Base-by-base conservation (phyloP, 148 eudicot genomes). In the Oxyria digyna region DNA sequence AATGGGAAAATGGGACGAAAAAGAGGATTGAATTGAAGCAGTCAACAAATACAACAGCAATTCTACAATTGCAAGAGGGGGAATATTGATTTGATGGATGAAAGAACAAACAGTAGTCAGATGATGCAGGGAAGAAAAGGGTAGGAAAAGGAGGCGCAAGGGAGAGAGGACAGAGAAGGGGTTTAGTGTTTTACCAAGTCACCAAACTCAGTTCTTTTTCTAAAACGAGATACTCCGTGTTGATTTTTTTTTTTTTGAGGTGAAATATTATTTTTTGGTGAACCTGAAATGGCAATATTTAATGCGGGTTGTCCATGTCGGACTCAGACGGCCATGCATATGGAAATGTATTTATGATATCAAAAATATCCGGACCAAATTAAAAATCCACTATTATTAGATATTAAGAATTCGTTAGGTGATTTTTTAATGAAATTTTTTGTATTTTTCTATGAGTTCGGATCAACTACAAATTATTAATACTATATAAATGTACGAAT, bases 141-240 rank as follows among this genome's bases (percentile, higher is more conserved):
- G 50, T 4, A 45, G 50, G 50, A 45, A 45, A 46, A 54, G 62
- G 62, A 24, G 62, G 62, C 62, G 62, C 62, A 54, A 12, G 29
- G 4, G 29, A 26, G 31, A 24, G 38, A 35, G 38, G 6, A n/a
- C n/a, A 6, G 38, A 35, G 14, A 15, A 54, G 31, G 62, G 62
- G 62, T 24, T n/a, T n/a, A n/a, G n/a, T n/a, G n/a, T n/a, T 54
- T 54, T 54, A 54, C 62, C 31, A 26, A 31, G 29, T 54, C 31
- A 54, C 32, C 4, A 1, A 21, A 24, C 31, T 23, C 4, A 9
- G 15, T 12, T 21, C 57, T 50, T 18, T 46, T 46, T 46, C 11
- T n/a, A n/a, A 17, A 18, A 46, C 7, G 41, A 38, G 41, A 3
- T 38, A 38, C 8, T n/a, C n/a, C n/a, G n/a, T n/a, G n/a, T n/a